These are phyloP conservation scores for Meripilus lineatus DNA, from an alignment of 1,284 basidiomycete genomes.

Conservation along the genomic window DNA sequence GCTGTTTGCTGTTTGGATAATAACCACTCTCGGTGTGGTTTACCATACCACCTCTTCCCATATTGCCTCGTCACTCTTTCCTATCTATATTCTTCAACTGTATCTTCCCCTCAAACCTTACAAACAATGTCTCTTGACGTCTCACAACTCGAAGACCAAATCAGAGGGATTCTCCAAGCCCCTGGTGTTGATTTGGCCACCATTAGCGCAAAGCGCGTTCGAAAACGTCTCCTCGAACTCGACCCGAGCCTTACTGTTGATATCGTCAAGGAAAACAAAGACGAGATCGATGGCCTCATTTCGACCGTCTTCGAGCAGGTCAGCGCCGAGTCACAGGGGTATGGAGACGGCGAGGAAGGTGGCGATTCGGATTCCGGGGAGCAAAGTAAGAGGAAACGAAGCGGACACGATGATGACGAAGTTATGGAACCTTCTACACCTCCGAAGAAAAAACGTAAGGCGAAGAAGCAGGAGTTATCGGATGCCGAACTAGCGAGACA, in stretches of 20 bases:
- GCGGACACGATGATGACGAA: conserved; percentile 30
- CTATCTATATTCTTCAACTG: not conserved
- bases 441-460: conserved; percentile 38
- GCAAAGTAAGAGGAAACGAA: conserved; percentile 24
- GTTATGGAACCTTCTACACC: conserved; percentile 32
- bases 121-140: conserved; percentile 21
- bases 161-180: conserved; percentile 61
- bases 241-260: conserved; percentile 49
- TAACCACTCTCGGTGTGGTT: too few species aligned
- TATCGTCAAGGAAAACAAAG: conserved; percentile 53
- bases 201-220: conserved; percentile 76
- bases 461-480: conserved; percentile 36
- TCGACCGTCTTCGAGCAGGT: conserved; percentile 54
- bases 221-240: conserved; percentile 53
- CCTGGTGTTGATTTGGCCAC: conserved; percentile 67
- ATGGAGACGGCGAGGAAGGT: conserved; percentile 13
- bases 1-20: too few species aligned
- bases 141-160: conserved; percentile 46
- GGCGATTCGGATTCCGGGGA: conserved; percentile 15
- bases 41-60: too few species aligned
- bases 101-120: not conserved
- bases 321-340: conserved; percentile 25
- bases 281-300: conserved; percentile 56
- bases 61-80: conserved; percentile 2
- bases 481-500: conserved; percentile 71